phyloP scores from a whole-genome alignment of 805 yeast genomes.

The Teunomyces panamensis region DNA sequence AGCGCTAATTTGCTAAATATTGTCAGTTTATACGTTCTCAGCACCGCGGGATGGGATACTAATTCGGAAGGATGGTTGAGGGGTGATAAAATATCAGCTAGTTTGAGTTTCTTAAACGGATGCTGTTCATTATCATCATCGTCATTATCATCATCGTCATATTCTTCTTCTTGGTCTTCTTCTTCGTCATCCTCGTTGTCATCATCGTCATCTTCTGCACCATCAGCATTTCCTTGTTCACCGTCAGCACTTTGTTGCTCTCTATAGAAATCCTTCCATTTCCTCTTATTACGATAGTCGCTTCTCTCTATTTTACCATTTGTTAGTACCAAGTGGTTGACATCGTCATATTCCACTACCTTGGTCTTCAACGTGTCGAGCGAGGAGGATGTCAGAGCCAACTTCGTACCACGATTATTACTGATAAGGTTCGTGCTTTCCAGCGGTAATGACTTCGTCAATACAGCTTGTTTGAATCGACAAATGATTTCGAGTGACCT shows the following conservation, averaged over 20 bases:
- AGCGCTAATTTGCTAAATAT: conserved; percentile 56
- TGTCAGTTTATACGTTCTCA: conserved; percentile 57
- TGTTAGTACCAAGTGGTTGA: conserved; percentile 32
- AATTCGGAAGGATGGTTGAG: conserved; percentile 79
- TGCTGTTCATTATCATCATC: conserved; percentile 15
- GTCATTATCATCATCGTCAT: conserved; percentile 7
- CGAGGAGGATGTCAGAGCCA: conserved; percentile 13
- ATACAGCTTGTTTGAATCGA: conserved; percentile 36
- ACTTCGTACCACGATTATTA: conserved; percentile 33
- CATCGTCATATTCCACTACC: conserved; percentile 39
- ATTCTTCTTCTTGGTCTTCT: conserved; percentile 11
- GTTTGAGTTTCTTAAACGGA: conserved; percentile 28
- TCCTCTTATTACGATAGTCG: conserved; percentile 29
- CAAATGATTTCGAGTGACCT: conserved; percentile 37
- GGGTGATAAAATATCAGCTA: conserved; percentile 63
- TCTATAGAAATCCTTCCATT: conserved; percentile 32
- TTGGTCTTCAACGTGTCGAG: conserved; percentile 26
- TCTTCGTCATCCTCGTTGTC: conserved; percentile 5
- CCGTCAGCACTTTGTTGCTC: neutral
- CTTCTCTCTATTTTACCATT: conserved; percentile 32
- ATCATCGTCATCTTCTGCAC: conserved; percentile 8
- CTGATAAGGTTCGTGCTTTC: conserved; percentile 8
- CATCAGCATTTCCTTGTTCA: conserved; percentile 6
- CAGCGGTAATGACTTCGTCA: conserved; percentile 13
- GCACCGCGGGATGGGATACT: conserved; percentile 64